Evolutionary conservation across 2,329 filamentous ascomycete genomes (phyloP), one percentile per base, ranked within the genome.

Genomic region (Aphanocladium album): DNA sequence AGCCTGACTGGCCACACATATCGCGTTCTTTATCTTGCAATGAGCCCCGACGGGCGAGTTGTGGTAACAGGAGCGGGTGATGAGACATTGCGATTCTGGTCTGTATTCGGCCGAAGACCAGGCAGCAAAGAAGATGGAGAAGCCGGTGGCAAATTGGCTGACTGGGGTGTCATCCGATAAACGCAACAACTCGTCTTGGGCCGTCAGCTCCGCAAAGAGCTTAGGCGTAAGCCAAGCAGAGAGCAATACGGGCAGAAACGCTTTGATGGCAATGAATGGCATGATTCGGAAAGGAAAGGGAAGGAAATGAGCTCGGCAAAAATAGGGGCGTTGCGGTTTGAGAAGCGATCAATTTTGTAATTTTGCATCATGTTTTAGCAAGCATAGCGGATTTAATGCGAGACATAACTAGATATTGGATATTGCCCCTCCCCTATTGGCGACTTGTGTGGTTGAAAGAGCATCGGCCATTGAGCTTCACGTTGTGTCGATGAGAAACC

Each of bases 61-160:
- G 90, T 99, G 21, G 95, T 98, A 14, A 99, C 95, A 0, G 95
- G 95, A 25, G 95, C 95, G 4, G 95, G 95, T 17, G 95, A 99
- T 66, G 95, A 99, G 77, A 99, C 95, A 0, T 76, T 99, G 54
- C 82, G 95, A 47, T 99, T 99, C 77, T 99, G 95, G 95, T 95
- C 95, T 62, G 89, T 95, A 2, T 99, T 99, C 76, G 91, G 90
- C 62, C 88, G 89, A 70, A 89, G 91, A 69, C 87, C 89, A 30
- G 88, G 89, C 27, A 81, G 85, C 62, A 82, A 87, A 64, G 88
- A 89, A 62, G 88, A 89, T 47, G 86, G 88, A 66, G 84, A 87
- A 61, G 76, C 74, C 45, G 78, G 79, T 47, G 79, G 87, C 55
- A 83, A 83, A 65, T 79, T 95, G 61, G 85, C 87, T 46, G 89